Conservation (phyloP, 2,329 filamentous ascomycete species). For the Aspergillus sp. region DNA sequence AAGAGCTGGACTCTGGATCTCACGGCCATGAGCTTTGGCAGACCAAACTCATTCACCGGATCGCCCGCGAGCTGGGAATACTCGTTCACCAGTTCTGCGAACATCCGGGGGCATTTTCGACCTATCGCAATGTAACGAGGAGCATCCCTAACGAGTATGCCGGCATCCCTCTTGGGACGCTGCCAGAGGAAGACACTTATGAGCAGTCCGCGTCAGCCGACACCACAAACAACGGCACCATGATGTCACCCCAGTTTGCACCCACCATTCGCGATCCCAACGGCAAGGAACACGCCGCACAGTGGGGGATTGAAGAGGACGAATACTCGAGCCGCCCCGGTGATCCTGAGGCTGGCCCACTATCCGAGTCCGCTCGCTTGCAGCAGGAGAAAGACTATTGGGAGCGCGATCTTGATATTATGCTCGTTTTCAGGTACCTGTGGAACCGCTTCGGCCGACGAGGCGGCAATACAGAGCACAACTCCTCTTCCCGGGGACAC, state of each 20-base stretch:
- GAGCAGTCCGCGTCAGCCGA: conserved; percentile 8
- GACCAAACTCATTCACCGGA: conserved; percentile 66
- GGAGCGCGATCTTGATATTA: conserved; percentile 85
- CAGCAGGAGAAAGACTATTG: conserved; percentile 66
- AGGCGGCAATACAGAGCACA: conserved; percentile 27
- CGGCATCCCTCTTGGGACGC: conserved; percentile 51
- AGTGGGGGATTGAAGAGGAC: conserved; percentile 60
- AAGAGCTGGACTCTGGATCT: conserved; percentile 17
- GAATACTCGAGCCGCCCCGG: conserved; percentile 18
- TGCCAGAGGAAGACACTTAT: conserved; percentile 18
- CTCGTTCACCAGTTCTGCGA: conserved; percentile 75
- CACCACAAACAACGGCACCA: conserved; percentile 12
- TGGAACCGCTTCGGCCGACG: conserved; percentile 60
- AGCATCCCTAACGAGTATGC: conserved; percentile 62
- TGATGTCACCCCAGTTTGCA: conserved; percentile 38
- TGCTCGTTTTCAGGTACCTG: conserved; percentile 83
- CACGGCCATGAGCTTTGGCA: conserved; percentile 36
- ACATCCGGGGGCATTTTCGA: conserved; percentile 80
- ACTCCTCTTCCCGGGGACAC: conserved; percentile 27
- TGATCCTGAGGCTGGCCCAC: conserved; percentile 9
- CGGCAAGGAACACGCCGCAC: conserved; percentile 43
- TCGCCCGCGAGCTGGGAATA: conserved; percentile 77
- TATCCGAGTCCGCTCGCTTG: conserved; percentile 31
- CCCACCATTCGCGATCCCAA: conserved; percentile 38
- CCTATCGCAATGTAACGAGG: conserved; percentile 59